Evolutionary conservation across 2,329 filamentous ascomycete genomes (phyloP).

Genomic region (Neopestalotiopsis sp.): DNA sequence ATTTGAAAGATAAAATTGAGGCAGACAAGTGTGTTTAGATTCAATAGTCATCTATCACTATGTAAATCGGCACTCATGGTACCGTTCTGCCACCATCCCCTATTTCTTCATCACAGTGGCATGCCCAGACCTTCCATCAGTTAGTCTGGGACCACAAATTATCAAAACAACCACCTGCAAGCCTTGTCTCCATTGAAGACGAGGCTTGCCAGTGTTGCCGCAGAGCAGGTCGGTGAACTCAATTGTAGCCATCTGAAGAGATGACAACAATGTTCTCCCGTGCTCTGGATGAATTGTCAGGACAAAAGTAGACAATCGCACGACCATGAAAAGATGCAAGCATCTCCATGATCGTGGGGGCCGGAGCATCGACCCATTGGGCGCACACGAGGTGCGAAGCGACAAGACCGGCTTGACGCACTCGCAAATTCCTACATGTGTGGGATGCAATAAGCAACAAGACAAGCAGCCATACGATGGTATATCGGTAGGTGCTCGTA

Average conservation of each 20-base stretch:
- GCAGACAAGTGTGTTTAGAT: slow-evolving; percentile 47
- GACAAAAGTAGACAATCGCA: slow-evolving; percentile 39
- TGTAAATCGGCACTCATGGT: slow-evolving; percentile 28
- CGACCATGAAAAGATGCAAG: slow-evolving; percentile 13
- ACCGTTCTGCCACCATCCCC: slow-evolving; percentile 29
- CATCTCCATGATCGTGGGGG: slow-evolving; percentile 44
- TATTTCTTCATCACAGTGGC: slow-evolving; percentile 37
- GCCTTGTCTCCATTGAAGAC: slow-evolving; percentile 3
- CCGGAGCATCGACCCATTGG: slow-evolving; percentile 61
- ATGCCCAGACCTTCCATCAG: slow-evolving; percentile 22
- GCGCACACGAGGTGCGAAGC: slow-evolving; percentile 34
- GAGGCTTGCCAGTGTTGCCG: slow-evolving; percentile 25
- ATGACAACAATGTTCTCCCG: slow-evolving; percentile 13
- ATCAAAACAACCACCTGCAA: slow-evolving; percentile 16
- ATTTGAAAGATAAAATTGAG: neutral
- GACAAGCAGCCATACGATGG: slow-evolving; percentile 27
- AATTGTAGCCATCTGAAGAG: slow-evolving; percentile 16
- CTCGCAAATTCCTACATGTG: slow-evolving; percentile 31
- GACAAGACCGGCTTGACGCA: slow-evolving; percentile 52
- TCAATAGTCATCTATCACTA: slow-evolving; percentile 57
- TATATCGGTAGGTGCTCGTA: slow-evolving; percentile 31
- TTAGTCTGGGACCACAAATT: slow-evolving; percentile 21
- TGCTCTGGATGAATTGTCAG: slow-evolving; percentile 25
- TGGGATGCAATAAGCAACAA: slow-evolving; percentile 42
- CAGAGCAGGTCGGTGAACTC: slow-evolving; percentile 29